phyloP scores from a whole-genome alignment of 371 early-diverging fungal genomes.

The Lichtheimia corymbifera region DNA sequence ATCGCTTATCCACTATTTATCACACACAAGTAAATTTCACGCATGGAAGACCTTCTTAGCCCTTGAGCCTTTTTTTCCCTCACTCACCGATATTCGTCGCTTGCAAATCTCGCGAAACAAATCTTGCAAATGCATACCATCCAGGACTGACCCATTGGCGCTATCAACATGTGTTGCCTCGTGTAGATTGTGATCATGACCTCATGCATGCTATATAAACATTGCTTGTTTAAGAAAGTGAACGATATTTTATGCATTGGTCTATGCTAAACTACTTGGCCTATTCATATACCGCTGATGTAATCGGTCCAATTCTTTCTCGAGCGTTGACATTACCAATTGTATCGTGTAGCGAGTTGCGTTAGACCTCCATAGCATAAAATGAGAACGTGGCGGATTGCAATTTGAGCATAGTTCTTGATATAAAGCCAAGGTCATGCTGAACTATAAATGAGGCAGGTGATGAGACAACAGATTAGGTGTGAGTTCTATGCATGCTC shows the following conservation, averaged over 20 bases:
- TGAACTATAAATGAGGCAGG: conserved; percentile 23
- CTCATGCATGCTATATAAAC: too few relatives aligned
- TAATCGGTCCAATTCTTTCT: conserved; percentile 33
- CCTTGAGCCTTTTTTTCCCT: conserved; percentile 12
- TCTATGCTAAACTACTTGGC: conserved; percentile 13
- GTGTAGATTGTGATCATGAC: conserved; percentile 12
- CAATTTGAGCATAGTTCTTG: conserved; percentile 45
- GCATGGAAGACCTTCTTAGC: not conserved
- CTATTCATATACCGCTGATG: conserved; percentile 51
- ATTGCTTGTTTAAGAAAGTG: too few relatives aligned
- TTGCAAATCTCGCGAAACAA: conserved; percentile 34
- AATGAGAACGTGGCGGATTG: conserved; percentile 11
- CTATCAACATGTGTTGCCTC: conserved; percentile 27
- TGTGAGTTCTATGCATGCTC: conserved; percentile 21
- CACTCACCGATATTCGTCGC: conserved; percentile 37
- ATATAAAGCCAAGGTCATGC: conserved; percentile 38
- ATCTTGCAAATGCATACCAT: conserved; percentile 10
- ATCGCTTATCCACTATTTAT: conserved; percentile 29
- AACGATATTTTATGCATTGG: not conserved
- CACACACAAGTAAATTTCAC: not conserved
- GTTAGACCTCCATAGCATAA: conserved; percentile 20
- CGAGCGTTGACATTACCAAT: conserved; percentile 5
- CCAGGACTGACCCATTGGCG: not conserved
- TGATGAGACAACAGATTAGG: not conserved
- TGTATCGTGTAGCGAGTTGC: conserved; percentile 28